These are phyloP conservation scores for Evansstolkia leycettana DNA, from an alignment of 495 filamentous ascomycete genomes.

Conservation along the genomic window DNA sequence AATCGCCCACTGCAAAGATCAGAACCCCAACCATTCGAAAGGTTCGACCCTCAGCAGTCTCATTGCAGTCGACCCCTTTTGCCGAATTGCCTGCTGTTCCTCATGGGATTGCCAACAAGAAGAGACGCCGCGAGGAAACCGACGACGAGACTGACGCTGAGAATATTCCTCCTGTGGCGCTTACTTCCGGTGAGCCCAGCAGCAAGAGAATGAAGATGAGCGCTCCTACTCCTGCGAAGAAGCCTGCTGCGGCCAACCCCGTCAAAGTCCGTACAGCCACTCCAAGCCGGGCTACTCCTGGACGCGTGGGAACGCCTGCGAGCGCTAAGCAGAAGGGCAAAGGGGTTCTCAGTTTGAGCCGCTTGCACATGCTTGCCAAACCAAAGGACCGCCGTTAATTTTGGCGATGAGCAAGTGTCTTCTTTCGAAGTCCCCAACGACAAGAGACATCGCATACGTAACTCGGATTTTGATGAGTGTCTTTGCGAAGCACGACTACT, in stretches of 20 bases:
- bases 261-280: constrained; percentile 24
- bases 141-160: constrained; percentile 27
- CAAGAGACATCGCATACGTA: too few species aligned
- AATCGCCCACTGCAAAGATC: background rate
- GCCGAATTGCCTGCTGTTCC: constrained; percentile 36
- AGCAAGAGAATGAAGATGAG: constrained; percentile 32
- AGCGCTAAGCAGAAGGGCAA: constrained; percentile 21
- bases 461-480: too few species aligned
- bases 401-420: background rate
- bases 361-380: constrained; percentile 39
- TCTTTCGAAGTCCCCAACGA: too few species aligned
- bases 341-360: constrained; percentile 31
- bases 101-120: constrained; percentile 65
- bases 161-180: constrained; percentile 27
- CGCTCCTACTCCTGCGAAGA: constrained; percentile 22
- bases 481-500: too few species aligned
- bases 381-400: constrained; percentile 29
- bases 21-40: constrained; percentile 22
- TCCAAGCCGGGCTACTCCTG: constrained; percentile 2
- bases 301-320: constrained; percentile 24
- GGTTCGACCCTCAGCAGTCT: constrained; percentile 20
- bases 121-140: constrained; percentile 41
- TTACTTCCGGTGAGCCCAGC: constrained; percentile 25
- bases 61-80: constrained; percentile 9
- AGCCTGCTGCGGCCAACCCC: constrained; percentile 24